Evolutionary conservation across 805 yeast species (phyloP).

Genomic region (Ogataea philodendri): DNA sequence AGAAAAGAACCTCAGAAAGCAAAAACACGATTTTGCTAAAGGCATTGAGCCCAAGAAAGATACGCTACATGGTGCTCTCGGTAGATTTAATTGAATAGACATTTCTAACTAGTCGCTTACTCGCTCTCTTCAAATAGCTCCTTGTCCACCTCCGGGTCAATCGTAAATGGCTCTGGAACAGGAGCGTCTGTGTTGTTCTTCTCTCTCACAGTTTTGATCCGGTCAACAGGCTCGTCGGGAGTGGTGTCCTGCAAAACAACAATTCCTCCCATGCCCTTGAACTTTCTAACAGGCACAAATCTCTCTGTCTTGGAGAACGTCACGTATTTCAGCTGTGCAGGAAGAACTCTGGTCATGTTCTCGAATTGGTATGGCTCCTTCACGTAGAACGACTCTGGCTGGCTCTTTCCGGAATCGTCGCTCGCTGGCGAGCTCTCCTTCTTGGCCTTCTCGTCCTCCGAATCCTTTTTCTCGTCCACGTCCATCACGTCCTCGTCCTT

Average conservation of each 20-base stretch:
- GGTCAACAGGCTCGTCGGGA: slow-evolving; percentile 58
- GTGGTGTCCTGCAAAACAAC: slow-evolving; percentile 65
- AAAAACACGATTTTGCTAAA: slow-evolving; percentile 41
- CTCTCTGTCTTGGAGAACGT: slow-evolving; percentile 73
- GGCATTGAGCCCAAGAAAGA: slow-evolving; percentile 56
- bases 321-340: slow-evolving; percentile 81
- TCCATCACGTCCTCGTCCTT: slow-evolving; percentile 42
- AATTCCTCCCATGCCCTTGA: slow-evolving; percentile 66
- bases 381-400: slow-evolving; percentile 46
- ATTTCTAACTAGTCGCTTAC: slow-evolving; percentile 12
- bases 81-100: slow-evolving; percentile 45
- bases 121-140: slow-evolving; percentile 29
- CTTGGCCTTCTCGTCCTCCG: slow-evolving; percentile 17
- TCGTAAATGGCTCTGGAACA: slow-evolving; percentile 65
- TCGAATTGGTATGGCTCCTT: slow-evolving; percentile 66
- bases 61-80: slow-evolving; percentile 46
- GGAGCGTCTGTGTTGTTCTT: slow-evolving; percentile 72
- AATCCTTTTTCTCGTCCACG: slow-evolving; percentile 36
- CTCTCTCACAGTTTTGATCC: slow-evolving; percentile 83
- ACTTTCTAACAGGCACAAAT: slow-evolving; percentile 79
- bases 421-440: slow-evolving; percentile 20
- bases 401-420: slow-evolving; percentile 32
- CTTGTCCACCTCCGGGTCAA: slow-evolving; percentile 43
- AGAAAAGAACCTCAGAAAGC: slow-evolving; percentile 70
- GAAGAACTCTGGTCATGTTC: slow-evolving; percentile 86